phyloP scores from a whole-genome alignment of 257 asterid species.

The Solanum clarkiae region DNA sequence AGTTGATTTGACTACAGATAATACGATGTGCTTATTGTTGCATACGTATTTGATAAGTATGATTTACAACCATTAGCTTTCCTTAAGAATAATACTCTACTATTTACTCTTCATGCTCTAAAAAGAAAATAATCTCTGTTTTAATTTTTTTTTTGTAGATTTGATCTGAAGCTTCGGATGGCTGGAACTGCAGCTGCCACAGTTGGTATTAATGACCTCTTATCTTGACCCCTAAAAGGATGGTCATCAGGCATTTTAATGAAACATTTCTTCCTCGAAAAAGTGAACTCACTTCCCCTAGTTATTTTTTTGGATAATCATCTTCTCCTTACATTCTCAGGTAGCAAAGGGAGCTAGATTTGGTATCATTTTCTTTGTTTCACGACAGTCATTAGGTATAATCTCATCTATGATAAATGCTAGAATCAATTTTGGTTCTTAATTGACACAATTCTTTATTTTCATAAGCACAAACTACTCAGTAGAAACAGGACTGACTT shows the following conservation, averaged over 20 bases:
- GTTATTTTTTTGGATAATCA: constrained; percentile 17
- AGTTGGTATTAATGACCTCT: constrained; percentile 9
- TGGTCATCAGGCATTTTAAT: constrained; percentile 26
- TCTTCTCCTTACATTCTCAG: constrained; percentile 36
- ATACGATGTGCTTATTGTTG: not conserved
- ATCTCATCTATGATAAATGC: not conserved
- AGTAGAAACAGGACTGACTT: no score
- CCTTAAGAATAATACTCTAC: not conserved
- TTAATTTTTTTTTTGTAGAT: no score
- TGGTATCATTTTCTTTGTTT: constrained; percentile 23
- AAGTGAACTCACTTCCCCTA: constrained; percentile 9
- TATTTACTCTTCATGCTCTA: not conserved
- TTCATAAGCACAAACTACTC: no score
- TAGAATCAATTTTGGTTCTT: no score
- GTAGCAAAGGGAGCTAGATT: constrained; percentile 24
- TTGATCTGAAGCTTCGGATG: not conserved
- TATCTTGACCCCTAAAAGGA: constrained; percentile 43
- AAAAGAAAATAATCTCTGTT: no score
- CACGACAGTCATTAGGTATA: constrained; percentile 22
- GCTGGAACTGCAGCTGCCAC: no score
- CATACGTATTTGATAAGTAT: no score
- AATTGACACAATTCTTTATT: no score
- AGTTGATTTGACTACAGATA: not conserved
- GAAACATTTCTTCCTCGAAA: constrained; percentile 3
- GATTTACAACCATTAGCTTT: not conserved